Conservation (phyloP, 352 stramenopile species). For the Phytophthora constricta region DNA sequence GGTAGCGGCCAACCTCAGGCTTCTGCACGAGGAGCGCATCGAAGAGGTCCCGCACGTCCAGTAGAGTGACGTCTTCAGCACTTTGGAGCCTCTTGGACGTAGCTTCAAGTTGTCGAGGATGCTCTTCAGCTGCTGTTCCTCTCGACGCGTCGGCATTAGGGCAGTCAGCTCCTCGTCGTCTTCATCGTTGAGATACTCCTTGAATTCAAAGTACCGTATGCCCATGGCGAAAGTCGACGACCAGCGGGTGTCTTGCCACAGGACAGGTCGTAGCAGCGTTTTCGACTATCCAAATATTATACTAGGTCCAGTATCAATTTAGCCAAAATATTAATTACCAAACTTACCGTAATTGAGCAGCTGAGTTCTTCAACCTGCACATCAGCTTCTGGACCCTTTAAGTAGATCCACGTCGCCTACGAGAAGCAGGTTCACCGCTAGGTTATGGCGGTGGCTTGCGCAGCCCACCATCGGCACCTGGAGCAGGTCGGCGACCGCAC, state of each 20-base stretch:
- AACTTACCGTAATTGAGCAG: conserved; percentile 4
- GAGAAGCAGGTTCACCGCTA: conserved; percentile 5
- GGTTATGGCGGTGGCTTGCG: neutral
- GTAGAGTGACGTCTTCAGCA: neutral
- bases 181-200: neutral
- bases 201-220: neutral
- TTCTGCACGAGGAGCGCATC: neutral
- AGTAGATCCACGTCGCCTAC: neutral
- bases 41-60: conserved; percentile 8
- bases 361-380: conserved; percentile 1
- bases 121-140: conserved; percentile 1
- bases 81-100: conserved; percentile 2
- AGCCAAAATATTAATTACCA: neutral
- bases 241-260: neutral
- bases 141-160: neutral
- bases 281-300: neutral
- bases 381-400: conserved; percentile 4
- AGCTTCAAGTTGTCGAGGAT: conserved; percentile 1
- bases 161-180: neutral
- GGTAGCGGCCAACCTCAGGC: neutral
- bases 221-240: conserved; percentile 1
- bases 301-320: too few species aligned
- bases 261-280: neutral
- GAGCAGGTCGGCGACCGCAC: neutral
- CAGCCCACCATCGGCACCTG: conserved; percentile 7